phyloP scores from a whole-genome alignment of 495 filamentous ascomycete species.

The Xylaria acuta region DNA sequence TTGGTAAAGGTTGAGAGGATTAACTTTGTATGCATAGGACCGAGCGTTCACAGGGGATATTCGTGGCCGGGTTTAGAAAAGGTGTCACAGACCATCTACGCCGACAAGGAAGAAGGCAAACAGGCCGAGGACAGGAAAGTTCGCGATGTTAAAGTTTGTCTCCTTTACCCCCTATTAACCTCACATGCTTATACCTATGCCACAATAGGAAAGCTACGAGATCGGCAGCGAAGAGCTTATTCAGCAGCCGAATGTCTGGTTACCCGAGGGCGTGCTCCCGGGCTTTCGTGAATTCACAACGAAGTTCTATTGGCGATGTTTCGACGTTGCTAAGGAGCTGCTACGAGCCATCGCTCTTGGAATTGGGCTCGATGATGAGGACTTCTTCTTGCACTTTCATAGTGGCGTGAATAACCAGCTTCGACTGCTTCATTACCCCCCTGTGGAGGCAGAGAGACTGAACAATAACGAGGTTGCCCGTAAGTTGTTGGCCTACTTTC shows the following conservation, averaged over 20 bases:
- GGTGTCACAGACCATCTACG: constrained; percentile 64
- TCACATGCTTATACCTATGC: not conserved
- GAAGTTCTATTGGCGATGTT: constrained; percentile 62
- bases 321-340: constrained; percentile 52
- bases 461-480: constrained; percentile 54
- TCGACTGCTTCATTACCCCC: constrained; percentile 70
- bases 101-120: constrained; percentile 49
- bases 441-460: constrained; percentile 56
- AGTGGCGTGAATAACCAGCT: constrained; percentile 67
- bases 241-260: constrained; percentile 69
- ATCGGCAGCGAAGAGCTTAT: constrained; percentile 64
- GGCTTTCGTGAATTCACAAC: constrained; percentile 66
- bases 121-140: constrained; percentile 42
- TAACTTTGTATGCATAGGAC: constrained; percentile 26
- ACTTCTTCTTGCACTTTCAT: constrained; percentile 60
- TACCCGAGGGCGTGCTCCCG: constrained; percentile 62
- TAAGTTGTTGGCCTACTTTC: not conserved
- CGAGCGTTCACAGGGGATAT: constrained; percentile 64
- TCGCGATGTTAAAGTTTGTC: constrained; percentile 51
- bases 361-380: constrained; percentile 57
- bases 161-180: not conserved
- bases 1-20: not conserved
- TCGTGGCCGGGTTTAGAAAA: constrained; percentile 71
- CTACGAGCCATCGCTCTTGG: constrained; percentile 60
- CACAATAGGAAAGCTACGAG: constrained; percentile 67